Base-by-base conservation (phyloP, 164 flowering plant genomes). In the Hamamelis virginiana region DNA sequence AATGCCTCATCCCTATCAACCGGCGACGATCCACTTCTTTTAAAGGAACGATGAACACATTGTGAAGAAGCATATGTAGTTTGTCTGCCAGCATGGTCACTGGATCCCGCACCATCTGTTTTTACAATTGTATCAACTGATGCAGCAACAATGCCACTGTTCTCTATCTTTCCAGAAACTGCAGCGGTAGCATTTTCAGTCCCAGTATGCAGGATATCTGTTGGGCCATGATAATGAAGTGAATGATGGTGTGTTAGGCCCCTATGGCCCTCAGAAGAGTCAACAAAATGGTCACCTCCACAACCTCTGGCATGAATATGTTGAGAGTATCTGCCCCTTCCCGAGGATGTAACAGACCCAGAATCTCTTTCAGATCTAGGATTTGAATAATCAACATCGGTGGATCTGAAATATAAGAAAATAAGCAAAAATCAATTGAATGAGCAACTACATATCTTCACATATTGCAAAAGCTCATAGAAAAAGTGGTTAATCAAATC, bases 1-100 rank as follows among this genome's bases (percentile, higher is more conserved):
- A 79, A 67, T 44, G 59, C 65, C 12, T 72, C 83, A 28, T 80
- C 81, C 60, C 83, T 71, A 19, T 81, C 81, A 28, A 59, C 56
- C 22, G 85, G 77, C 53, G n/a, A n/a, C n/a, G 86, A 86, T 75
- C 78, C 75, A 48, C 77, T 72, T 63, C 84, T 73, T 6, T 25
- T 57, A 46, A 74, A 22, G 51, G 74, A 69, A 41, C 74, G 66
- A 43, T 57, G 78, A 27, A 53, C 57, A 47, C 74, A 67, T 19
- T 63, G 76, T 33, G 82, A 68, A 15, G 82, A 59, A 72, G 65
- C n/a, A 77, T 69, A 64, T 18, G 51, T 74, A 62, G 70, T 18
- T 62, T 68, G 80, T 69, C 78, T 72, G 12, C 56, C 64, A 26
- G 63, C 75, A 56, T 65, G 67, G n/a, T 45, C 73, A 72, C 51